Evolutionary conservation across 2,329 filamentous ascomycete genomes (phyloP).

Genomic region (Calonectria honghensis): DNA sequence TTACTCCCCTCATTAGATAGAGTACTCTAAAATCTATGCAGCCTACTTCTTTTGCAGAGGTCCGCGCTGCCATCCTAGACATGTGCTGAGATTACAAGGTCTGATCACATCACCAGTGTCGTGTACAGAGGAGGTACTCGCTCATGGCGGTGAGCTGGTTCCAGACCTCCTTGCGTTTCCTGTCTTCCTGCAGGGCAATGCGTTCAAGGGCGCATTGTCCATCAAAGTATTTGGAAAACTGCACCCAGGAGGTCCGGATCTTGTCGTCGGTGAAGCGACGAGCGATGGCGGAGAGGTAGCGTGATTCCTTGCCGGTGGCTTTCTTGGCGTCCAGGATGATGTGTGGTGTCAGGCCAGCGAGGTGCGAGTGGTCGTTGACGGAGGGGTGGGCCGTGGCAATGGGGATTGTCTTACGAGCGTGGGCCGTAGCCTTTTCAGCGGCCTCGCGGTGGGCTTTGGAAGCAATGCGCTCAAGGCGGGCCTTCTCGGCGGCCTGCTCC

Average conservation of each 20-base stretch:
- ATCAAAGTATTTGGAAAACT: conserved; percentile 90
- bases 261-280: conserved; percentile 73
- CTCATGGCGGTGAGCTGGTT: conserved; percentile 78
- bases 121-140: conserved; percentile 79
- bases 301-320: conserved; percentile 84
- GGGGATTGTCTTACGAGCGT: conserved; percentile 71
- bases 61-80: neutral
- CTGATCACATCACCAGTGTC: conserved; percentile 80
- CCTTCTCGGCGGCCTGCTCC: conserved; percentile 76
- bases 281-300: conserved; percentile 79
- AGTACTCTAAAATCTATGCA: conserved; percentile 11
- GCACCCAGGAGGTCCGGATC: conserved; percentile 80
- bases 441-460: conserved; percentile 73
- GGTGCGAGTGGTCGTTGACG: conserved; percentile 73
- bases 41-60: neutral
- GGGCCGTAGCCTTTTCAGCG: conserved; percentile 74
- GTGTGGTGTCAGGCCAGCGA: conserved; percentile 76
- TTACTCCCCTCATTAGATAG: conserved; percentile 8
- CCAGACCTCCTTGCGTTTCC: conserved; percentile 90
- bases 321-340: conserved; percentile 87
- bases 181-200: conserved; percentile 87
- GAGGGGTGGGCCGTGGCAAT: conserved; percentile 73
- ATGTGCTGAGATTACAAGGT: neutral
- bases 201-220: conserved; percentile 90
- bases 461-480: conserved; percentile 76